These are phyloP conservation scores for Pichia ethanolica DNA, from an alignment of 805 yeast genomes.

Conservation along the genomic window DNA sequence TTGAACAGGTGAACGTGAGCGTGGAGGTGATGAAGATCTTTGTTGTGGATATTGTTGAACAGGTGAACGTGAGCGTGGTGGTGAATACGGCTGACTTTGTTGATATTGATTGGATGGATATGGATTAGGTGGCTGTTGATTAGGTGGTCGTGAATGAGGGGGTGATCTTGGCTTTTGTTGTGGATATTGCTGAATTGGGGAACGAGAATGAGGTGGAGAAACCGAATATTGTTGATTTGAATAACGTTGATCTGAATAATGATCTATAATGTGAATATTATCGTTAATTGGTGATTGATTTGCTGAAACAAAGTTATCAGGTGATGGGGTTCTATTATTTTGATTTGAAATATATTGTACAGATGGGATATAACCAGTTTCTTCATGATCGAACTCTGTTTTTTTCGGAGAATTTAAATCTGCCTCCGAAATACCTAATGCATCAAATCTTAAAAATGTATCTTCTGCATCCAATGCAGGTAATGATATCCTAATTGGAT, in stretches of 20 bases:
- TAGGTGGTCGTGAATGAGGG: not conserved
- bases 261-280: too few species aligned
- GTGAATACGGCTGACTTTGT: not conserved
- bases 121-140: not conserved
- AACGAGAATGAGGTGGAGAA: not conserved
- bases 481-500: slow-evolving; percentile 4
- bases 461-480: slow-evolving; percentile 4
- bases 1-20: not conserved
- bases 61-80: not conserved
- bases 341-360: too few species aligned
- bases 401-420: not conserved
- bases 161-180: not conserved
- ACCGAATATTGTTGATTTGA: not conserved
- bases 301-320: not conserved
- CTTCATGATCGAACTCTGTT: too few species aligned
- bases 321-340: not conserved
- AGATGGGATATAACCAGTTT: too few species aligned
- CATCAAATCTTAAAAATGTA: slow-evolving; percentile 2
- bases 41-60: not conserved
- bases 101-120: not conserved
- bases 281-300: too few species aligned
- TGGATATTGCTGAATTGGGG: not conserved
- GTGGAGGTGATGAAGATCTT: not conserved
- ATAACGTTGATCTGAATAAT: too few species aligned
- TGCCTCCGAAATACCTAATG: not conserved